A percentile compares a stretch with the other conserved stretches of the same genome.
Evolutionary conservation across 2,329 filamentous ascomycete genomes (phyloP).

Genomic region (Emericellopsis cladophorae): DNA sequence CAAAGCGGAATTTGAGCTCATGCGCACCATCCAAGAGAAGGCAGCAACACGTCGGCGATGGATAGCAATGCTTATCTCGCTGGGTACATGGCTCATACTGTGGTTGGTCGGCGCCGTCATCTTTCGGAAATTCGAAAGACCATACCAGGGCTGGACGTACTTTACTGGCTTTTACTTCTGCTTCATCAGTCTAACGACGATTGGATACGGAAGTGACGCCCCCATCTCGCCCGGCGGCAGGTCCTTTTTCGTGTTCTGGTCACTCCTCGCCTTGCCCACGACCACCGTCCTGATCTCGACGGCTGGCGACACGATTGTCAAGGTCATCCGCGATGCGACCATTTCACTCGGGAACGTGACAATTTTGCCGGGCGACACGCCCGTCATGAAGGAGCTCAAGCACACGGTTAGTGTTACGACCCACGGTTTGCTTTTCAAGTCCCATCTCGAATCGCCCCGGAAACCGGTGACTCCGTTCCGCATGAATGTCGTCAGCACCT

Average conservation of each 20-base stretch:
- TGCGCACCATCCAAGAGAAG: constrained; percentile 65
- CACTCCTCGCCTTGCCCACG: constrained; percentile 69
- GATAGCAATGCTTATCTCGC: constrained; percentile 58
- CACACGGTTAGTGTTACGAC: constrained; percentile 27
- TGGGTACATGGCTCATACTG: constrained; percentile 55
- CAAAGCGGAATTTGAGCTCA: constrained; percentile 61
- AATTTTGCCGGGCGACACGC: constrained; percentile 44
- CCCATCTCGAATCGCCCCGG: not conserved
- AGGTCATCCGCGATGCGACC: constrained; percentile 40
- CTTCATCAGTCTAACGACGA: constrained; percentile 71
- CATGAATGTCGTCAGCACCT: not conserved
- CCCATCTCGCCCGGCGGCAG: constrained; percentile 68
- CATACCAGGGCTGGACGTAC: constrained; percentile 54
- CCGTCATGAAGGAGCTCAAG: constrained; percentile 31
- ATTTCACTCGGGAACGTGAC: constrained; percentile 45
- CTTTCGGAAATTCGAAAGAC: constrained; percentile 43
- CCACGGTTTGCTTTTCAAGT: constrained; percentile 25
- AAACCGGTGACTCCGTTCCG: not conserved
- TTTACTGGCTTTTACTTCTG: constrained; percentile 78
- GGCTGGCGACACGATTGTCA: constrained; percentile 74
- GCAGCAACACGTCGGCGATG: constrained; percentile 58
- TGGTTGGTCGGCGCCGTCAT: constrained; percentile 73
- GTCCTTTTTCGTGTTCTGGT: constrained; percentile 91
- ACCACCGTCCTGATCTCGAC: constrained; percentile 80
- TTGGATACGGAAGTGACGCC: constrained; percentile 74